Evolutionary conservation across 2,329 filamentous ascomycete genomes (phyloP).

Genomic region (Diaporthe australafricana): DNA sequence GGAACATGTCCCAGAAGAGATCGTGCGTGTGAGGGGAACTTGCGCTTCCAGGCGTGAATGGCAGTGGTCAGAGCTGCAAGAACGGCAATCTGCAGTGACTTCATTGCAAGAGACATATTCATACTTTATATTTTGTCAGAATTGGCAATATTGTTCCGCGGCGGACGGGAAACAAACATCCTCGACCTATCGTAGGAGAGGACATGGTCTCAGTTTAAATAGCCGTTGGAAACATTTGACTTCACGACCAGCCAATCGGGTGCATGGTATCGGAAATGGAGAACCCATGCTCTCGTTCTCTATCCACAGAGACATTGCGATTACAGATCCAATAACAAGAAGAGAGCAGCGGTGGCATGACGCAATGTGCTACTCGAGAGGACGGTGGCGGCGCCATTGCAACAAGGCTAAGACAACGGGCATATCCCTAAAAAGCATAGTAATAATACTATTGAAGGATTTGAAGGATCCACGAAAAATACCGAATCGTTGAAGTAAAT

Average conservation of each 20-base stretch:
- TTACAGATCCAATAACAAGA: background rate
- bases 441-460: background rate
- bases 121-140: background rate
- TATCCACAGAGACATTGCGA: background rate
- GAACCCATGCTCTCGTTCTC: background rate
- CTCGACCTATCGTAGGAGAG: background rate
- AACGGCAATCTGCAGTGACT: background rate
- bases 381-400: background rate
- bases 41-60: background rate
- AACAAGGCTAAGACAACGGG: background rate
- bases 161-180: background rate
- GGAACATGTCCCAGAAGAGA: background rate
- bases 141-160: rapidly evolving
- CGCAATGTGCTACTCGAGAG: background rate
- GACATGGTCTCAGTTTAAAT: background rate
- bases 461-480: no score
- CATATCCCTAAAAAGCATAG: background rate
- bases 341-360: background rate
- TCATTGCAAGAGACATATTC: background rate
- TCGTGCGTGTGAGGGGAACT: background rate
- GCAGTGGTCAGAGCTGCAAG: background rate
- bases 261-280: background rate
- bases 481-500: no score
- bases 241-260: no score
- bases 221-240: background rate